Base-by-base conservation (phyloP, 768 basidiomycete species). In the Serendipita sp. region DNA sequence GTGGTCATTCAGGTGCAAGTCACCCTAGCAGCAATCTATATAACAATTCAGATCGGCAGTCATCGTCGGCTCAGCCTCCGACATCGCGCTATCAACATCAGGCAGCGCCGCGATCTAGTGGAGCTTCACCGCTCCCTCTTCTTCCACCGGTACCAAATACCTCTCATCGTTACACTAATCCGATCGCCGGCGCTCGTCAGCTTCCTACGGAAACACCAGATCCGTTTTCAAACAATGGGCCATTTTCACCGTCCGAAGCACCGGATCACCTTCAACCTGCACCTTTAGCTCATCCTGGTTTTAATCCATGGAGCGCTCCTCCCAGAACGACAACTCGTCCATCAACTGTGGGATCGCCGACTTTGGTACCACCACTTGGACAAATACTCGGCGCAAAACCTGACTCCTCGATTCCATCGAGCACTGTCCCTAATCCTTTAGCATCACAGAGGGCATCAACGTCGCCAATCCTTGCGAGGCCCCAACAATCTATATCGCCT, bases 91-190 rank as follows among this genome's bases (percentile, higher is more conserved):
- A 48, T n/a, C 20, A 20, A 48, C 26, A 48, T 48, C 20, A 28
- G 26, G n/a, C 9, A 28, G 9, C 20, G 9, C n/a, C 45, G n/a
- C 38, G 38, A 38, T 28, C 45, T 48, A 5, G 45, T 48, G 9
- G 45, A 20, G 26, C 20, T 7, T 48, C 45, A n/a, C 53, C 53
- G 3, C 53, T 24, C 17, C 53, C 53, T 58, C 20, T 33, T 31
- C 53, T 58, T 58, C 53, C 53, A 58, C 24, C 53, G n/a, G 53
- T 33, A n/a, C 53, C 53, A 11, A 26, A 24, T 33, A 58, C 53
- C 3, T 24, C 30, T 20, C 20, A 28, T 11, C 53, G 53, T 33
- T 58, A 58, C 30, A n/a, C 53, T 11, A 20, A n/a, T 48, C 5
- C 45, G n/a, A n/a, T n/a, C 9, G 31, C 53, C 11, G 53, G 53